Conservation (phyloP, 2,329 filamentous ascomycete genomes). For the Thelonectria rubi region DNA sequence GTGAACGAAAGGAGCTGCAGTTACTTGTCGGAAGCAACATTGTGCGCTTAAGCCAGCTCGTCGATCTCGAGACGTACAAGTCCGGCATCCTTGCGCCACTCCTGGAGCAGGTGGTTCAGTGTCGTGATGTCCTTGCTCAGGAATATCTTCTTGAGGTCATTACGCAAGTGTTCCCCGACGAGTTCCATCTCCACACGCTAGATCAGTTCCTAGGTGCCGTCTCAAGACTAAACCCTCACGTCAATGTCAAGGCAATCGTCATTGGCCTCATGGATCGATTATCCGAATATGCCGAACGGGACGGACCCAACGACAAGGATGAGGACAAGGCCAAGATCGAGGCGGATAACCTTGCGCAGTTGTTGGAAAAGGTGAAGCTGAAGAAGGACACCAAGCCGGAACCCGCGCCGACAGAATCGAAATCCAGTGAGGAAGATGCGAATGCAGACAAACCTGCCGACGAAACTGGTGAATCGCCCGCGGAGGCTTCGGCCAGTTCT, state of each 20-base stretch:
- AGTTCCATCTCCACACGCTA: constrained; percentile 96
- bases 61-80: constrained; percentile 95
- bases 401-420: constrained; percentile 29
- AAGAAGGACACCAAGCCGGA: constrained; percentile 59
- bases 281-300: constrained; percentile 92
- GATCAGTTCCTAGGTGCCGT: constrained; percentile 95
- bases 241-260: constrained; percentile 97
- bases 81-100: constrained; percentile 87
- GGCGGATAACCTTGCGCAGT: constrained; percentile 79
- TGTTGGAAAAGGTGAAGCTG: constrained; percentile 82
- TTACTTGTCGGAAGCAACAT: constrained; percentile 96
- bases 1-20: constrained; percentile 94
- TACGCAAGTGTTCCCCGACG: constrained; percentile 98
- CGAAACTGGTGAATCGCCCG: constrained; percentile 46
- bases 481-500: constrained; percentile 33
- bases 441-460: constrained; percentile 45
- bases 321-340: constrained; percentile 77
- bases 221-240: constrained; percentile 90
- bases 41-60: constrained; percentile 91
- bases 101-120: constrained; percentile 96
- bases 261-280: constrained; percentile 97
- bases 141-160: constrained; percentile 98
- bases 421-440: constrained; percentile 25
- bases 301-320: constrained; percentile 75
- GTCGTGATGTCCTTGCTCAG: constrained; percentile 93